A percentile compares a stretch with the other conserved stretches of the same genome.
Evolutionary conservation across 306 rosid species (phyloP).

Genomic region (Delonix regia): DNA sequence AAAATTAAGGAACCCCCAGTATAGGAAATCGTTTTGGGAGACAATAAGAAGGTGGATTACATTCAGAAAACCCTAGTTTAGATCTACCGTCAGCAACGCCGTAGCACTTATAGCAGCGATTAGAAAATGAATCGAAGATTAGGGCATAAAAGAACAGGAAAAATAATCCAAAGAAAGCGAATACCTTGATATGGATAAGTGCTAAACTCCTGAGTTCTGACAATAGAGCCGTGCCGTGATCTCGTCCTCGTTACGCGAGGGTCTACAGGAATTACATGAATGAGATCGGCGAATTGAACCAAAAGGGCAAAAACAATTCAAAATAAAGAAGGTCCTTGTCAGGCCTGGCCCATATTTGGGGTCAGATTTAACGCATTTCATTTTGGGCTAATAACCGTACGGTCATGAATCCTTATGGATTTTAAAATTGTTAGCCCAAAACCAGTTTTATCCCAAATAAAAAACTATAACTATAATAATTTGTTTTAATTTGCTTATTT

Average conservation of each 20-base stretch:
- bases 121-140: background rate
- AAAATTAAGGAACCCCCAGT: constrained; percentile 15
- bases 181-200: constrained; percentile 2
- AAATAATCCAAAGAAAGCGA: background rate
- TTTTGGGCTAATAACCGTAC: background rate
- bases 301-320: background rate
- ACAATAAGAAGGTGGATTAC: background rate
- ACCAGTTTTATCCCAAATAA: background rate
- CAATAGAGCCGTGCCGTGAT: background rate
- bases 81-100: background rate
- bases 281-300: background rate
- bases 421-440: background rate
- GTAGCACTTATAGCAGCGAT: background rate
- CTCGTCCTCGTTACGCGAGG: background rate
- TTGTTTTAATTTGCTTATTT: background rate
- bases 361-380: background rate
- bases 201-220: background rate
- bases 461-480: background rate
- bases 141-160: background rate
- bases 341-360: background rate
- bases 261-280: constrained; percentile 12
- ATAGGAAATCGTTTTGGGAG: background rate
- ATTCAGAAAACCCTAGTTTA: constrained; percentile 37
- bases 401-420: background rate
- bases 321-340: background rate